Percentiles rank a stretch among this genome's conserved stretches.
phyloP scores from a whole-genome alignment of 495 filamentous ascomycete species.

The Penicillium dipodomyicola region DNA sequence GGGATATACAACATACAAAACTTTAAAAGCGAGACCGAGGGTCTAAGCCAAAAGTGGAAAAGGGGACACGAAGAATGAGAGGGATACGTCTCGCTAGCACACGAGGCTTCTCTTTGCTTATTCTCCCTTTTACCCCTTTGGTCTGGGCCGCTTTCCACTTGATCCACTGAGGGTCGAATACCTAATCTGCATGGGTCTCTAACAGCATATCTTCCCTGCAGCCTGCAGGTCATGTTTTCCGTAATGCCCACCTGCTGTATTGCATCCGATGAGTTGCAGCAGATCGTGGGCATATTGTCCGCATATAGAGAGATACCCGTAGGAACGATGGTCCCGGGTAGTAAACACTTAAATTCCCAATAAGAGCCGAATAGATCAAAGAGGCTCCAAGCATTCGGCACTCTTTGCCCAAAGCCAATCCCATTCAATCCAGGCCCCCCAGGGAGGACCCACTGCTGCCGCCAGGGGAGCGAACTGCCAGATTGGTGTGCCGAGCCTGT shows the following conservation, averaged over 20 bases:
- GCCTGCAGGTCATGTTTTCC: slow-evolving; percentile 21
- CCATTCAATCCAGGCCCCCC: not conserved
- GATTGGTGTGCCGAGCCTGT: slow-evolving; percentile 26
- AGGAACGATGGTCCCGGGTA: not conserved
- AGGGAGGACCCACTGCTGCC: slow-evolving; percentile 16
- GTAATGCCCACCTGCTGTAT: slow-evolving; percentile 5
- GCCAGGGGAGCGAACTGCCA: slow-evolving; percentile 19
- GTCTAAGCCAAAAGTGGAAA: slow-evolving; percentile 4
- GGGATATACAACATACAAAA: not conserved
- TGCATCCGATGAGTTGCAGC: slow-evolving; percentile 5
- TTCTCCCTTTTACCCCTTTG: slow-evolving; percentile 26
- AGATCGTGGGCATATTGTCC: slow-evolving; percentile 14
- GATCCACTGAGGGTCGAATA: slow-evolving; percentile 18
- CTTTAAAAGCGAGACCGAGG: not conserved
- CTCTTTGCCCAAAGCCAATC: slow-evolving; percentile 11
- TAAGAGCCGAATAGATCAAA: slow-evolving; percentile 7
- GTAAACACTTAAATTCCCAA: not conserved
- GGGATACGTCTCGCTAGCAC: slow-evolving; percentile 2
- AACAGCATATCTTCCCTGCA: slow-evolving; percentile 27
- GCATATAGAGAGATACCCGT: not conserved
- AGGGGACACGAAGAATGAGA: slow-evolving; percentile 19
- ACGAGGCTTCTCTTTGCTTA: slow-evolving; percentile 17
- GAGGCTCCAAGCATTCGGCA: slow-evolving; percentile 5
- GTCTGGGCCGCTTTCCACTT: slow-evolving; percentile 6
- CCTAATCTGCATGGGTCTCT: slow-evolving; percentile 21